Percentiles rank a stretch among this genome's conserved stretches.
Evolutionary conservation across 176 grass and related monocot genomes (phyloP).

Genomic region (Triticum monococcum): DNA sequence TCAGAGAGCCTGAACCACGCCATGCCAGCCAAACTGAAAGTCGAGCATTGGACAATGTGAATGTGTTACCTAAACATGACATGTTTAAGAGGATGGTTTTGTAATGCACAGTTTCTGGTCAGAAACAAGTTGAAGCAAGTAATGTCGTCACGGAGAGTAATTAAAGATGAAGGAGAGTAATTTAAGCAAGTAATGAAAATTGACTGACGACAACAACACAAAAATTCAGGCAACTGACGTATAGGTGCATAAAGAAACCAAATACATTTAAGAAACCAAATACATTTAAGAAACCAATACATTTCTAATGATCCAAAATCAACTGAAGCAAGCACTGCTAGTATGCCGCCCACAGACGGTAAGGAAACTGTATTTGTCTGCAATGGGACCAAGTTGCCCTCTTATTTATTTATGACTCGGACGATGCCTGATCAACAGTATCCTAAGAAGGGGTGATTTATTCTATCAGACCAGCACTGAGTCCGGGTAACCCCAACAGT

Average conservation of each 20-base stretch:
- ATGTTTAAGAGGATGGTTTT: not conserved
- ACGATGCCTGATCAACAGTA: constrained; percentile 12
- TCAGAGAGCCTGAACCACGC: not conserved
- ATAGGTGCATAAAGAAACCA: too few species aligned
- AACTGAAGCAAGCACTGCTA: not conserved
- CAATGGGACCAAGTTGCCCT: not conserved
- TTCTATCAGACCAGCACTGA: not conserved
- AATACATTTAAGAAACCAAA: not conserved
- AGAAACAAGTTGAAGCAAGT: not conserved
- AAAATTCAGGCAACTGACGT: too few species aligned
- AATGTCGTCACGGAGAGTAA: not conserved
- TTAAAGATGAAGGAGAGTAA: not conserved
- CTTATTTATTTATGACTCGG: not conserved
- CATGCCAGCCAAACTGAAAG: not conserved
- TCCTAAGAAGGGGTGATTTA: not conserved
- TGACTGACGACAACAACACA: too few species aligned
- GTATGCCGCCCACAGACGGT: not conserved
- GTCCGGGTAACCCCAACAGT: not conserved
- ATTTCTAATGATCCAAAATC: constrained; percentile 13
- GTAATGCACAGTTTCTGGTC: not conserved
- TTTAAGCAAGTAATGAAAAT: too few species aligned
- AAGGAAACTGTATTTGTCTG: not conserved
- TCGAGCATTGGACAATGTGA: not conserved
- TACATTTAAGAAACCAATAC: not conserved
- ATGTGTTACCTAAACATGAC: not conserved